Base-by-base conservation (phyloP, 176 grass and related monocot species). In the Oryza meyeriana region DNA sequence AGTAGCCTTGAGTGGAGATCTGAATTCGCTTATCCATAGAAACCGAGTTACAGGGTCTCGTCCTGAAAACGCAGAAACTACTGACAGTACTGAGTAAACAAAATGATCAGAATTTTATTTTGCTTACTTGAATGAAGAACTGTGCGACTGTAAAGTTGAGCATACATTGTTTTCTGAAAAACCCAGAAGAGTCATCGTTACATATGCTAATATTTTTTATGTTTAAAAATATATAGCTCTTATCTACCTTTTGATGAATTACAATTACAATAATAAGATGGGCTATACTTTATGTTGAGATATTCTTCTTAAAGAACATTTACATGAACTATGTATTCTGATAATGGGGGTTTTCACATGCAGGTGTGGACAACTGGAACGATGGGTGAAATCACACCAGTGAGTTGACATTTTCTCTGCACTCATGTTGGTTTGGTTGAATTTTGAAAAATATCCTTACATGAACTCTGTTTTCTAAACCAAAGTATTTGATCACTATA, bases 321-420 rank as follows among this genome's bases (percentile, higher is more conserved):
- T 69, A 66, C 64, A 8, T n/a, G 30, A n/a, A 36, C 14, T 14
- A 1, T 75, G 24, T 22, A 55, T 61, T 79, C 17, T 61, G 32
- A 55, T 55, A 84, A 18, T 45, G 58, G 31, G 57, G 25, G 12
- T 85, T 84, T 75, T 79, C 71, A 88, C 77, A 22, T 84, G 67
- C 81, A 98, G 95, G 95, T 93, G 55, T 98, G 95, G 95, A 98
- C 95, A 82, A 98, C 95, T 12, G 95, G 95, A 91, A 98, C 95
- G 63, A 98, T 98, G 95, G 95, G 95, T 26, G 95, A 98, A 84
- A 78, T 98, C 59, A 93, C 95, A 82, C 95, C 95, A n/a, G 95
- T 95, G 57, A 93, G 92, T 85, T 70, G 61, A 71, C 18, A 57
- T 75, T 26, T 24, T 71, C 4, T 42, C 2, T 9, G 11, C 29